A percentile compares a stretch with the other conserved stretches of the same genome.
These are phyloP conservation scores for Pogostemon cablin DNA, from an alignment of 257 asterid genomes.

Conservation along the genomic window DNA sequence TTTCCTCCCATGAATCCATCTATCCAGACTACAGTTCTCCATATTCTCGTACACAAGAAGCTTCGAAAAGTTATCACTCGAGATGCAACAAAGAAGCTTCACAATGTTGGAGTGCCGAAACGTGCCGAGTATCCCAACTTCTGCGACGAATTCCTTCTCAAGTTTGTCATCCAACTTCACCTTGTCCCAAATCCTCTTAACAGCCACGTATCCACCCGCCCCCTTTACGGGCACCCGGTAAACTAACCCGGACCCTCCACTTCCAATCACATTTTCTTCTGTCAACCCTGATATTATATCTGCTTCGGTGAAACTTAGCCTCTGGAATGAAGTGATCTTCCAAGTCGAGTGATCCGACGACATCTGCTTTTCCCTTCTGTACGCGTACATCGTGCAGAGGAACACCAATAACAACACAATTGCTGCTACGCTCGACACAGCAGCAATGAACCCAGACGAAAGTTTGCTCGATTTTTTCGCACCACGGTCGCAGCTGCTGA, in stretches of 20 bases:
- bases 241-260: constrained; percentile 87
- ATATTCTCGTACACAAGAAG: constrained; percentile 80
- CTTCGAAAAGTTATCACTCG: constrained; percentile 50
- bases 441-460: constrained; percentile 56
- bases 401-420: constrained; percentile 44
- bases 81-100: constrained; percentile 74
- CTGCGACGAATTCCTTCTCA: constrained; percentile 70
- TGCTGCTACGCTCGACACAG: constrained; percentile 60
- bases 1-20: constrained; percentile 67
- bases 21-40: constrained; percentile 79
- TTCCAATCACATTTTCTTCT: constrained; percentile 63
- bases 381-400: constrained; percentile 46
- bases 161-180: constrained; percentile 51
- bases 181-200: constrained; percentile 64
- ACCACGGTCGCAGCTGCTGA: constrained; percentile 42
- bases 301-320: constrained; percentile 66
- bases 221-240: constrained; percentile 60
- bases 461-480: constrained; percentile 34
- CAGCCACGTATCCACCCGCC: constrained; percentile 63
- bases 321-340: constrained; percentile 81
- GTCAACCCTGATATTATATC: constrained; percentile 54
- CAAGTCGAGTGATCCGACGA: constrained; percentile 47
- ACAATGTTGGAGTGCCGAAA: constrained; percentile 79
- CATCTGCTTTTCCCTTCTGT: constrained; percentile 41
- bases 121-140: constrained; percentile 68